Evolutionary conservation across 495 filamentous ascomycete species (phyloP), one percentile per base, ranked within the genome.

Genomic region (Delitschia confertaspora): DNA sequence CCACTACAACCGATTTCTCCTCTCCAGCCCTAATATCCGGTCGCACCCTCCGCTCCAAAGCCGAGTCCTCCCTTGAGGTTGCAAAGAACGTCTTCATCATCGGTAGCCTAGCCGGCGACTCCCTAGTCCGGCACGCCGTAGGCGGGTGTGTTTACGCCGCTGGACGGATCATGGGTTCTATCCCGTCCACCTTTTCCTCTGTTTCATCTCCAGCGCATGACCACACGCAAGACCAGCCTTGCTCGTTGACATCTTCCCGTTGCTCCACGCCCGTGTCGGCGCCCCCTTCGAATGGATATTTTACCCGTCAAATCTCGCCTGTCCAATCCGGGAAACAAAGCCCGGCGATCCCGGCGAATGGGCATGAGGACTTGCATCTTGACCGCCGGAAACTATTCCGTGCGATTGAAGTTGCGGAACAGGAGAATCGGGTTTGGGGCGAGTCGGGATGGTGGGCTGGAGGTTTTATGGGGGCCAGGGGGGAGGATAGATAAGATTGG

Each of bases 31-130:
- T 61, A 34, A 66, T 82, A 25, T 75, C 76, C 0, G 70, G 66
- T 4, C 69, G 71, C 43, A 78, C 73, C 0, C 62, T 82, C 23
- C 69, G 78, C n/a, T 47, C 60, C 27, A 72, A 71, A 61, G 69
- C 71, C 0, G 62, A 74, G 21, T 62, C 65, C 14, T 69, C 71
- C 39, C 57, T 79, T 17, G 73, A 81, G 53, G 62, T 81, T 42
- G 66, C 73, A 0, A 67, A 60, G 2, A 60, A 66, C 17, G 60
- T 80, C n/a, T 80, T 75, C 53, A 70, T 74, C 29, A 72, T 79
- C 25, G 78, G 78, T 7, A 81, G 78, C 38, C 50, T 82, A 38
- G 76, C 76, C 0, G 78, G 78, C 1, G 78, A 82, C 52, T 79
- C 76, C 3, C 65, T 82, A 2, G 71, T 82, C 22, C 68, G 79